Evolutionary conservation across 176 grass and related monocot species (phyloP), one percentile per base, ranked within the genome.

Genomic region (Sorghum bicolor): DNA sequence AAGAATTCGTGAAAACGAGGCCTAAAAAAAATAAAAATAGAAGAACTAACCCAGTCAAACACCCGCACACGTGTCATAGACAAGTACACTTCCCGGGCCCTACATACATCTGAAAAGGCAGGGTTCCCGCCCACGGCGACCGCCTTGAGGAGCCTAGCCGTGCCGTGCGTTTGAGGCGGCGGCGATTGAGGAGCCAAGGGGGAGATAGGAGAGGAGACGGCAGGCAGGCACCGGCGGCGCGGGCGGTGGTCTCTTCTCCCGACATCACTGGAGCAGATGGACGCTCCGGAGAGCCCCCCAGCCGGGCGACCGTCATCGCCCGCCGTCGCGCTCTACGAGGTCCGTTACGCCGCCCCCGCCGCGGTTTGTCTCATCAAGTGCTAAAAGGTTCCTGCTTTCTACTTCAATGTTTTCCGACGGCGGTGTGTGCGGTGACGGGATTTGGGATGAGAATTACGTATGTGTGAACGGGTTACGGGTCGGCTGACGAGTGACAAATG

Each of bases 41-140:
- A 45, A 15, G 12, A 14, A 1, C 2, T 41, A 0, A 45, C 12
- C 43, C 43, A 4, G 43, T 28, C 60, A 63, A 63, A 10, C n/a
- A 12, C 16, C 16, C 5, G 10, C 33, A 19, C 34, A 70, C 67
- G 9, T 39, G 33, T 40, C 67, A 39, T 34, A n/a, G 17, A 10
- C 9, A 4, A 5, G 15, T 17, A 7, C 4, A 16, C 44, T 32
- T 5, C 43, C 8, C 2, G 11, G 44, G 43, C 20, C 64, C 78
- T 13, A 20, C 45, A 12, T 13, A 15, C 71, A 12, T 19, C 30
- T 69, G 44, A 62, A 69, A 80, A 80, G 34, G 29, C 5, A n/a
- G 64, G 13, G 53, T 34, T 80, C 78, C 64, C 78, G 43, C 64
- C 44, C 30, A 52, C 40, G 26, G 78, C 78, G 62, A 50, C 41